A percentile compares a stretch with the other conserved stretches of the same genome.
Conservation (phyloP, 2,329 filamentous ascomycete genomes). For the Pleurostoma richardsiae region DNA sequence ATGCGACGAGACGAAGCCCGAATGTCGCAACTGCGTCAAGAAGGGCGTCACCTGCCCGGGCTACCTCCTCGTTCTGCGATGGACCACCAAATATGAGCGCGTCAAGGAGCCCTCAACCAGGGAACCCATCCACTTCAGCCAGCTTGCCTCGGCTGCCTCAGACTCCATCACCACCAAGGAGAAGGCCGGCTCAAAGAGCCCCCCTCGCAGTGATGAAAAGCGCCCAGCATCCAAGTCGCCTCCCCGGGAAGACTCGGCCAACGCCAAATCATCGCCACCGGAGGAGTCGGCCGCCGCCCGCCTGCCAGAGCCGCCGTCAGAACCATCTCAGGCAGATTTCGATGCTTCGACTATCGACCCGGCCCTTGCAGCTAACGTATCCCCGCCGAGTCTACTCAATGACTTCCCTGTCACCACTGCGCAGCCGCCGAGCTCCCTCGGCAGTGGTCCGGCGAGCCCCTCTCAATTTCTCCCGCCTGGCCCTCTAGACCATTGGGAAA, state of each 20-base stretch:
- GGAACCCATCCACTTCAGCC: constrained; percentile 16
- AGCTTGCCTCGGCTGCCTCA: constrained; percentile 18
- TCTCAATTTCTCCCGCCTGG: background rate
- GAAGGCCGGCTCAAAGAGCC: background rate
- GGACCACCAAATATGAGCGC: constrained; percentile 36
- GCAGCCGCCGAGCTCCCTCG: background rate
- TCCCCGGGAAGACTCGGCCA: background rate
- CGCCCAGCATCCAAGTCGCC: background rate
- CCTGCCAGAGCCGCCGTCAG: background rate
- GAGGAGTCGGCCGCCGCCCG: no score
- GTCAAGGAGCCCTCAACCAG: constrained; percentile 6
- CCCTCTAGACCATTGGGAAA: background rate
- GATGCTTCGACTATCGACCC: background rate
- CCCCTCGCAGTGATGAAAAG: no score
- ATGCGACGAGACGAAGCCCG: constrained; percentile 23
- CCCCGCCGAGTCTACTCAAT: background rate
- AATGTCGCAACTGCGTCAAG: constrained; percentile 20
- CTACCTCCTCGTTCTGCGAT: constrained; percentile 26
- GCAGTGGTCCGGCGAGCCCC: background rate
- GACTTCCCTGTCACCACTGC: background rate
- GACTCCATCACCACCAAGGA: constrained; percentile 12
- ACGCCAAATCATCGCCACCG: background rate
- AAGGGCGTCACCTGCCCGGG: constrained; percentile 22
- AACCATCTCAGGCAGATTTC: background rate
- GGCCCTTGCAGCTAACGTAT: background rate